Percentiles rank a stretch among this genome's conserved stretches.
phyloP scores from a whole-genome alignment of 345 rosid genomes.

The Eutrema yunnanense region DNA sequence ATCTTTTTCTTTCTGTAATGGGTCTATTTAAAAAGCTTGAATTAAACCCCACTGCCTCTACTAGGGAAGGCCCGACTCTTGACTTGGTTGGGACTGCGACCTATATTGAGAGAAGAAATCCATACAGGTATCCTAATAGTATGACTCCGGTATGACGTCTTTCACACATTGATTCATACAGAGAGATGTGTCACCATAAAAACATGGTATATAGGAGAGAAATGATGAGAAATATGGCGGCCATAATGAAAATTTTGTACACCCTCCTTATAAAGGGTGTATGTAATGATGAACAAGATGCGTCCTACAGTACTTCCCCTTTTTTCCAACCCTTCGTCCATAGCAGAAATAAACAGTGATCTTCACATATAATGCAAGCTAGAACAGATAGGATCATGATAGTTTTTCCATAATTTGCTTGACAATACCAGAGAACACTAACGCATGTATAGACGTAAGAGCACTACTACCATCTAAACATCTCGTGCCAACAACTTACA shows the following conservation, averaged over 20 bases:
- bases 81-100: background rate
- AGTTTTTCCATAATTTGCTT: background rate
- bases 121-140: background rate
- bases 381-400: background rate
- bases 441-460: background rate
- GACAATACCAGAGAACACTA: background rate
- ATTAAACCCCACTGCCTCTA: background rate
- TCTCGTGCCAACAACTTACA: slow-evolving; percentile 40
- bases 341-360: background rate
- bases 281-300: background rate
- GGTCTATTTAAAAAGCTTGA: background rate
- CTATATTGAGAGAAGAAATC: background rate
- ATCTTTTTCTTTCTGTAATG: background rate
- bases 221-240: background rate
- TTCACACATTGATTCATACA: background rate
- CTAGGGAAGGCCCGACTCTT: background rate
- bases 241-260: background rate
- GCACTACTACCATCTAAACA: slow-evolving; percentile 2
- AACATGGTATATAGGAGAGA: background rate
- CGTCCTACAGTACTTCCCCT: background rate
- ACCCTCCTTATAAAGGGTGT: background rate
- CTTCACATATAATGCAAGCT: slow-evolving; percentile 10
- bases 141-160: background rate
- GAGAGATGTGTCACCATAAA: background rate
- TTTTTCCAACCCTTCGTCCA: background rate